These are phyloP conservation scores for Leccinum subtestaceum DNA, from an alignment of 768 basidiomycete genomes.

Conservation along the genomic window DNA sequence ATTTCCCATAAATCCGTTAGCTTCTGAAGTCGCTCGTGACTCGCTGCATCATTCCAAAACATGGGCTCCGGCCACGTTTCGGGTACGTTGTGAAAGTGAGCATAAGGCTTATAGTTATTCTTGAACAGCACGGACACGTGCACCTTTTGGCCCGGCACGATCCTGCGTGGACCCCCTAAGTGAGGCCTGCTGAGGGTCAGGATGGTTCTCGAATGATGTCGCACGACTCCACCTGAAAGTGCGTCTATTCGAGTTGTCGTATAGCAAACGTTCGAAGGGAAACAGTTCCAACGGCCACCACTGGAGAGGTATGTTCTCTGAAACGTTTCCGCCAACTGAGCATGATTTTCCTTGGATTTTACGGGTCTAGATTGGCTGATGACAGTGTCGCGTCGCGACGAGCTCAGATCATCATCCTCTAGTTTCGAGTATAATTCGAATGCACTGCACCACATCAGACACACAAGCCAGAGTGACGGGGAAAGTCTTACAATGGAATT, in stretches of 20 bases:
- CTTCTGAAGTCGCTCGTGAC: constrained; percentile 18
- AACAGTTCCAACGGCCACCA: no score
- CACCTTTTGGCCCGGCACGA: constrained; percentile 29
- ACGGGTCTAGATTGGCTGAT: constrained; percentile 7
- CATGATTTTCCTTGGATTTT: constrained; percentile 13
- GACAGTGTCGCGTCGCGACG: constrained; percentile 11
- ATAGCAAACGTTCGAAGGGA: no score
- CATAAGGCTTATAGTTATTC: constrained; percentile 27
- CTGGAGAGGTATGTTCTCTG: constrained; percentile 20
- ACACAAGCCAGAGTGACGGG: background rate
- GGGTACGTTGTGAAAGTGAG: constrained; percentile 20
- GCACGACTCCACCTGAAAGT: constrained; percentile 19
- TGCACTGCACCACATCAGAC: constrained; percentile 26
- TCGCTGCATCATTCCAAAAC: constrained; percentile 30
- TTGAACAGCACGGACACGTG: constrained; percentile 32
- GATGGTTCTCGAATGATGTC: background rate
- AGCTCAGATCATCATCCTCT: constrained; percentile 1
- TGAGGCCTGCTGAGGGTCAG: constrained; percentile 26
- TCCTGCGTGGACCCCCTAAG: constrained; percentile 22
- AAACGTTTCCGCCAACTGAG: constrained; percentile 30
- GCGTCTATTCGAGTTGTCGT: background rate
- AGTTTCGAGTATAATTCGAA: constrained; percentile 36
- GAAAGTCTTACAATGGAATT: constrained; percentile 35
- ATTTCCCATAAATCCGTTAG: constrained; percentile 28
- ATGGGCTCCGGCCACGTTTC: constrained; percentile 28